These are phyloP conservation scores for Phyllosticta capitalensis DNA, from an alignment of 2,329 filamentous ascomycete species.

Conservation along the genomic window DNA sequence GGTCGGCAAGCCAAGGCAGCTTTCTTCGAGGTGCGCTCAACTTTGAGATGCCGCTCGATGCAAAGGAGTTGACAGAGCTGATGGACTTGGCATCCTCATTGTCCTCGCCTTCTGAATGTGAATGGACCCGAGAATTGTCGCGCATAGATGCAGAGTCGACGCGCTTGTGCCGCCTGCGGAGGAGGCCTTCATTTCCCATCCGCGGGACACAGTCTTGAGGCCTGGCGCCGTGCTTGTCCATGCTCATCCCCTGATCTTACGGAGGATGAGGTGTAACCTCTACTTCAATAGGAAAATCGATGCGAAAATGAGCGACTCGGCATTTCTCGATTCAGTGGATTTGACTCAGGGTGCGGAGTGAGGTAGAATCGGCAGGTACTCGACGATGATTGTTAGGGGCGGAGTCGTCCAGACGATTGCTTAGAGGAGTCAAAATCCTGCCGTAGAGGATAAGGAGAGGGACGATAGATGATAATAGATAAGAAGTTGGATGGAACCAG, in stretches of 20 bases:
- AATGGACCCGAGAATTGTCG: not conserved
- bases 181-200: not conserved
- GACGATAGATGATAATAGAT: not conserved
- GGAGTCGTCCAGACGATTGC: not conserved
- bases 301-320: not conserved
- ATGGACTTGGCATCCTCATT: not conserved
- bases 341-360: not conserved
- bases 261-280: not conserved
- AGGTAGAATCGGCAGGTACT: not conserved
- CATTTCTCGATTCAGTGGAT: not conserved
- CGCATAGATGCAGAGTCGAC: not conserved
- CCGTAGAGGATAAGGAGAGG: not conserved
- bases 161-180: not conserved
- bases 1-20: slow-evolving; percentile 12
- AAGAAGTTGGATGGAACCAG: not conserved
- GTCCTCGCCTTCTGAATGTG: not conserved
- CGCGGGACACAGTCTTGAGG: not conserved
- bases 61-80: not conserved
- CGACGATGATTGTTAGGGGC: not conserved
- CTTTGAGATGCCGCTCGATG: not conserved
- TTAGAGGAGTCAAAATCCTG: not conserved
- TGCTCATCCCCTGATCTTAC: not conserved
- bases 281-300: not conserved
- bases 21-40: slow-evolving; percentile 2
- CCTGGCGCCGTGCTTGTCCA: not conserved